phyloP scores from a whole-genome alignment of 495 filamentous ascomycete genomes.

The Platismatia glauca region DNA sequence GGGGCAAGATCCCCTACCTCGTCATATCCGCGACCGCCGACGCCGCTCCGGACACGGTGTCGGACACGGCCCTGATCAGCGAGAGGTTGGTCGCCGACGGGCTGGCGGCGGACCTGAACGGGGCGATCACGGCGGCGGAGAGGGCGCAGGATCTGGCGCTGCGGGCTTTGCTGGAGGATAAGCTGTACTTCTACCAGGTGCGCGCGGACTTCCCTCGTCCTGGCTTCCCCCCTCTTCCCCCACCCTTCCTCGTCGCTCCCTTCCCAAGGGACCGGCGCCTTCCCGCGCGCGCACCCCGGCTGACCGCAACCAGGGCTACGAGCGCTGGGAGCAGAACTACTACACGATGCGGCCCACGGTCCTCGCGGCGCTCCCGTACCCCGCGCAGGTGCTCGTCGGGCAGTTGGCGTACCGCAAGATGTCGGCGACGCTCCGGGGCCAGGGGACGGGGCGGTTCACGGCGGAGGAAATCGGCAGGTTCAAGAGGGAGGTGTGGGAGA shows the following conservation, averaged over 20 bases:
- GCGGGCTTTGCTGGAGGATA: slow-evolving; percentile 51
- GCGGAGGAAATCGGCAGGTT: slow-evolving; percentile 39
- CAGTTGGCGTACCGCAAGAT: slow-evolving; percentile 38
- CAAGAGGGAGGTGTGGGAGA: slow-evolving; percentile 45
- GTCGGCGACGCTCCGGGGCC: slow-evolving; percentile 39
- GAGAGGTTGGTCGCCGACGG: slow-evolving; percentile 34
- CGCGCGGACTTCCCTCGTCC: neutral
- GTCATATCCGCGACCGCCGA: slow-evolving; percentile 12
- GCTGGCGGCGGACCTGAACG: slow-evolving; percentile 41
- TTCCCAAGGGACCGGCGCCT: too few species aligned
- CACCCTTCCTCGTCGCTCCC: neutral
- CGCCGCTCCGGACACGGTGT: slow-evolving; percentile 14
- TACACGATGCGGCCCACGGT: slow-evolving; percentile 49
- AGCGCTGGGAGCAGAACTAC: slow-evolving; percentile 53
- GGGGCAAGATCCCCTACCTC: slow-evolving; percentile 54
- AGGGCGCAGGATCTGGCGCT: slow-evolving; percentile 43
- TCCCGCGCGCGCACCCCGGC: neutral
- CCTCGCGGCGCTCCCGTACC: slow-evolving; percentile 41
- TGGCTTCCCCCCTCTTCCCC: neutral
- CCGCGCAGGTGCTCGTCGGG: slow-evolving; percentile 46
- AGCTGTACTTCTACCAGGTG: slow-evolving; percentile 49
- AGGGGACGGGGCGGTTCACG: slow-evolving; percentile 45
- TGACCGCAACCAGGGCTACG: slow-evolving; percentile 29
- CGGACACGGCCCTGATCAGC: slow-evolving; percentile 50
- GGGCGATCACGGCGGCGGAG: slow-evolving; percentile 27